Evolutionary conservation across 129 eudicot species (phyloP), one percentile per base, ranked within the genome.

Genomic region (Flaveria sonorensis): DNA sequence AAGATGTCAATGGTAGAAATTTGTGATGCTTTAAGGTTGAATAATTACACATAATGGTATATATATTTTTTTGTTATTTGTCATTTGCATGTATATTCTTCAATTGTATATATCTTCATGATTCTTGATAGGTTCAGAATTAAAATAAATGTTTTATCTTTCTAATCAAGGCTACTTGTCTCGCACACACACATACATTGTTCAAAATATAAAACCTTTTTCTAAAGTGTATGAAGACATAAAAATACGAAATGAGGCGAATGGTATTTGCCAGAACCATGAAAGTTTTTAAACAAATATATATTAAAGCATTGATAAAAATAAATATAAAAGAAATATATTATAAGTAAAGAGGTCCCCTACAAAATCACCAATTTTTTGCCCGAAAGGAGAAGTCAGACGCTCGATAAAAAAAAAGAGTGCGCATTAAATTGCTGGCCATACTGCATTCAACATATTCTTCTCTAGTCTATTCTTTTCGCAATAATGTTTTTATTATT

Each of bases 361-460:
- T 51, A 26, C 63, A 71, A 71, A 66, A 23, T 3, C 30, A 15
- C 10, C 45, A 23, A 48, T 2, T 1, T 70, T 69, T 70, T 24
- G 61, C 74, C 61, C 4, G 15, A 10, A 57, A 57, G 30, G 4
- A 70, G 73, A 26, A 45, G 57, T 32, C 39, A 32, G 40, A 69
- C 23, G 24, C 61, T 70, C 62, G 28, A 50, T 48, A 55, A 47
- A 48, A 48, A 48, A 12, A 19, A 12, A 13, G 59, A 70, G 59
- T 3, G 39, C 7, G 14, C 23, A 70, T 47, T 70, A 6, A 70
- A 70, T 47, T 46, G 75, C 26, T 50, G 75, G 6, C 75, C 75
- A 71, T 71, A 71, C 75, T 52, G 45, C 43, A 47, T 48, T 70
- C 53, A 45, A 24, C 42, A 62, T 42, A 62, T 45, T 32, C 13